Evolutionary conservation across 2,329 filamentous ascomycete species (phyloP).

Genomic region (Phialophora verrucosa): DNA sequence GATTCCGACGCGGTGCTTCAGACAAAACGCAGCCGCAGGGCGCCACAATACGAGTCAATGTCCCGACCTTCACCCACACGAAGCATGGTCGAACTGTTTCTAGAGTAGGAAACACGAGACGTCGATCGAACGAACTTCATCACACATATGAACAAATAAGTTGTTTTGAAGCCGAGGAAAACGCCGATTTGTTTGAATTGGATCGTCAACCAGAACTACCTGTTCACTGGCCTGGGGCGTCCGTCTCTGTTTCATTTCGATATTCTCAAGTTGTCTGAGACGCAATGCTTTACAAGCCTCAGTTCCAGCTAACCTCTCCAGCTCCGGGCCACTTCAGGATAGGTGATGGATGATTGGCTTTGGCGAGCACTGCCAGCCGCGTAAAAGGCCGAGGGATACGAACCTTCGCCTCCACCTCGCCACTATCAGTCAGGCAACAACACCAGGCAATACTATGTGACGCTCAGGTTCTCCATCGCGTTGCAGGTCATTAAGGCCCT

Average conservation of each 20-base stretch:
- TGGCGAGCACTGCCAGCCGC: not conserved
- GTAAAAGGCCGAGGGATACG: slow-evolving; percentile 1
- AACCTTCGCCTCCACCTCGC: not conserved
- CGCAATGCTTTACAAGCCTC: not conserved
- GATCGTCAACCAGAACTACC: not conserved
- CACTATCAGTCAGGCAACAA: slow-evolving; percentile 1
- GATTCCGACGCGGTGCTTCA: not conserved
- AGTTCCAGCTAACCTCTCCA: not conserved
- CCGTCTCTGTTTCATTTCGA: not conserved
- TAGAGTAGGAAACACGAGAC: not conserved
- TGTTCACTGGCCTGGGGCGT: not conserved
- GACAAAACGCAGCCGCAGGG: not conserved
- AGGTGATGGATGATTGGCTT: not conserved
- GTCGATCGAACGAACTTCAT: not conserved
- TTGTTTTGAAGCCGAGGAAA: not conserved
- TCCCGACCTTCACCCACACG: not conserved
- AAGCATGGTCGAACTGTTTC: slow-evolving; percentile 1
- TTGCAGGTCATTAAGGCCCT: not conserved
- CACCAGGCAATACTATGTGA: not conserved
- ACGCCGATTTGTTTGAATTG: not conserved
- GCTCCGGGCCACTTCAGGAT: not conserved
- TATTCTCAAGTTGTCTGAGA: not conserved
- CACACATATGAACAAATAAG: not conserved
- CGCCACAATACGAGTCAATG: not conserved
- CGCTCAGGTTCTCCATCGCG: not conserved